Conservation (phyloP, 2,329 filamentous ascomycete genomes). For the Elsinoe perseae region DNA sequence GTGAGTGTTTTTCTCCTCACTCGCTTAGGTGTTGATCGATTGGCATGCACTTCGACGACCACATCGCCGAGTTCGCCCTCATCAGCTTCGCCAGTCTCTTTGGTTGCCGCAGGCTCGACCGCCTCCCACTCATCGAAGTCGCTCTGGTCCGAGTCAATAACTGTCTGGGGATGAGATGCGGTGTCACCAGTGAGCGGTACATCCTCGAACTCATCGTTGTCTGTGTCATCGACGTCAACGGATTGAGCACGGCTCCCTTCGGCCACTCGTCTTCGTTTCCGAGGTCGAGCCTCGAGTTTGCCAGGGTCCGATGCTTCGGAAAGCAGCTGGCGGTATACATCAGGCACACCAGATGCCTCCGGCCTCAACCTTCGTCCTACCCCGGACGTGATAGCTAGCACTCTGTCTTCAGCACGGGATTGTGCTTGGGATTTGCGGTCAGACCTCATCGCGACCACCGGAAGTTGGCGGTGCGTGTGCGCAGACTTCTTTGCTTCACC, state of each 20-base stretch:
- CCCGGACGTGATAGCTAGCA: slow-evolving; percentile 15
- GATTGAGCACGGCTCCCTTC: slow-evolving; percentile 2
- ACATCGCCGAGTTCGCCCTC: slow-evolving; percentile 33
- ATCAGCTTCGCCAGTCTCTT: slow-evolving; percentile 20
- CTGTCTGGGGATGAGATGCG: slow-evolving; percentile 15
- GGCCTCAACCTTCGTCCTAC: slow-evolving; percentile 1
- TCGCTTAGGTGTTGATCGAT: slow-evolving; percentile 27
- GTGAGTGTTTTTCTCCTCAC: slow-evolving; percentile 47
- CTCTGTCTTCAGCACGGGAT: slow-evolving; percentile 17
- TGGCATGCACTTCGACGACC: slow-evolving; percentile 34
- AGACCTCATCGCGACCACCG: neutral
- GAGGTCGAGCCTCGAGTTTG: slow-evolving; percentile 12
- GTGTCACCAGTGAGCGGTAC: neutral
- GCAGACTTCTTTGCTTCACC: neutral
- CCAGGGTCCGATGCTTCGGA: slow-evolving; percentile 18
- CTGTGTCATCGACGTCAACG: neutral
- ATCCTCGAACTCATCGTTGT: slow-evolving; percentile 10
- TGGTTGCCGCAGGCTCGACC: slow-evolving; percentile 37
- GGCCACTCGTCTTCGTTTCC: slow-evolving; percentile 16
- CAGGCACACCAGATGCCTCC: slow-evolving; percentile 7
- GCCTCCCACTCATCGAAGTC: slow-evolving; percentile 57
- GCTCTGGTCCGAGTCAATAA: slow-evolving; percentile 34
- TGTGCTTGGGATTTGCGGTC: slow-evolving; percentile 15
- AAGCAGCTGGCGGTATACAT: slow-evolving; percentile 17
- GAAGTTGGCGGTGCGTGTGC: neutral